Conservation (phyloP, 192 early-diverging fungal genomes). For the Podila clonocystis region DNA sequence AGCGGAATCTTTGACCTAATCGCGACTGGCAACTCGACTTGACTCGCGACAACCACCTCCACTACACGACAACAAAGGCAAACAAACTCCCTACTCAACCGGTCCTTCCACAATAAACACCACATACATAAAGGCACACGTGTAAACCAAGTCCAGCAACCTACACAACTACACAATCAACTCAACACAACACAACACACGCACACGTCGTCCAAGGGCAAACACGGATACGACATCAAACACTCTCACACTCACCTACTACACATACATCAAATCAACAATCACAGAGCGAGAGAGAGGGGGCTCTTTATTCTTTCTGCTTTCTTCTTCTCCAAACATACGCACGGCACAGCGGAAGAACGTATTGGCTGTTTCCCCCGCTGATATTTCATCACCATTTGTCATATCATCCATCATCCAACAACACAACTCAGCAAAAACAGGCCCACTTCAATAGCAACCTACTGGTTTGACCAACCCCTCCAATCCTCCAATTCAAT, state of each 20-base stretch:
- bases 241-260: neutral
- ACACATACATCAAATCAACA: neutral
- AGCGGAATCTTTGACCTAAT: neutral
- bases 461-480: no score
- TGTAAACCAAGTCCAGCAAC: no score
- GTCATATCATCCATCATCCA: neutral
- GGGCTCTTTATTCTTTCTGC: no score
- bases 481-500: neutral
- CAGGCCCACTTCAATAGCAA: no score
- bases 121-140: neutral
- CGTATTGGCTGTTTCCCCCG: neutral
- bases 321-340: neutral
- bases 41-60: neutral
- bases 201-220: no score
- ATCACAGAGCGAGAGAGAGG: no score
- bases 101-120: neutral
- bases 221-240: neutral
- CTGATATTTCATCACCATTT: neutral
- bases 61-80: no score
- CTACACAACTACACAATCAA: no score
- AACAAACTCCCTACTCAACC: no score
- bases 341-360: conserved; percentile 1
- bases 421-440: neutral
- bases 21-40: neutral
- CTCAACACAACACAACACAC: no score